Base-by-base conservation (phyloP, 1,284 basidiomycete genomes). In the Apiotrichum gracile region DNA sequence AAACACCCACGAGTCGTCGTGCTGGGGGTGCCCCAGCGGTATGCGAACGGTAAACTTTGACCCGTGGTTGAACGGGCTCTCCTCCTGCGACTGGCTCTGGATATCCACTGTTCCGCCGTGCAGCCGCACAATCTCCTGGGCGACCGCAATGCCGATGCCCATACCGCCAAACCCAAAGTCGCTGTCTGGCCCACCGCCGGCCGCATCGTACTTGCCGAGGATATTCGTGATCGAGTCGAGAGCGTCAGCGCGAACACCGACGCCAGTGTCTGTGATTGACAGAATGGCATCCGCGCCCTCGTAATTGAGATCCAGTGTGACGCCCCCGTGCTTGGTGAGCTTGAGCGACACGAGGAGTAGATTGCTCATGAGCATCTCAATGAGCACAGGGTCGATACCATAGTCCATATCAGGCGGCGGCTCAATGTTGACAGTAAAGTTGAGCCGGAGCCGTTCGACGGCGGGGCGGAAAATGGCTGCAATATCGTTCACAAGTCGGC, bases 71-170 rank as follows among this genome's bases (percentile, higher is more conserved):
- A 5, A 26, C 8, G 13, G 9, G 26, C 29, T 26, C 5, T 19
- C 41, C 13, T 38, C 24, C 39, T 13, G 17, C 8, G 27, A 29
- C 29, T 16, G 12, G 25, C 42, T 50, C 41, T 44, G 51, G 33
- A 78, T 70, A 0, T 63, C 45, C 29, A 79, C 63, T 4, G 70
- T 66, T 5, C 77, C 77, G 5, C 68, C 71, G 52, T 78, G 74
- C n/a, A 77, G 60, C 27, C 71, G 72, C 27, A 79, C 62, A 25
- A 78, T 64, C 52, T 76, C 76, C 24, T 63, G 59, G 2, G 64
- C 66, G 4, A 73, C 54, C 54, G 43, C 66, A 10, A 59, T 42
- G 21, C 54, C 49, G 19, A 59, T 47, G 10, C 46, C 57, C 16
- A 49, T 48, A 7, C 51, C 51, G 6, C 65, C 67, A 2, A 41